Evolutionary conservation across 1,284 basidiomycete genomes (phyloP).

Genomic region (Paramarasmius palmivorus): DNA sequence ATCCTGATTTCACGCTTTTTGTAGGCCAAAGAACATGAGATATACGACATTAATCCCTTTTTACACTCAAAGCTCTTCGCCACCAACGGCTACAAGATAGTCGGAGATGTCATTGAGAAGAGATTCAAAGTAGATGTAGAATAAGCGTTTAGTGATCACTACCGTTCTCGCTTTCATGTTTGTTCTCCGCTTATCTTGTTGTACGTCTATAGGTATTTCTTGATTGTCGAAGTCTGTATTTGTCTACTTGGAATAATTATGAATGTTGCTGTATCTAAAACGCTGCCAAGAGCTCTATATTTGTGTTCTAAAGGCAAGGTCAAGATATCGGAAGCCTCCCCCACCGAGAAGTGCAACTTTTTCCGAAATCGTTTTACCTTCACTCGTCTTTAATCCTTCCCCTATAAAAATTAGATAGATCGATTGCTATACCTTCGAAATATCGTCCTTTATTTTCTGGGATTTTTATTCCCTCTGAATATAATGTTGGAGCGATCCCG

Average conservation of each 20-base stretch:
- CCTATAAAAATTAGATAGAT: no score
- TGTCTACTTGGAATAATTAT: neutral
- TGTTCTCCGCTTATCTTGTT: slow-evolving; percentile 3
- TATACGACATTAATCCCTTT: slow-evolving; percentile 89
- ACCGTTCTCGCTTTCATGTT: slow-evolving; percentile 6
- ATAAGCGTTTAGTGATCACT: neutral
- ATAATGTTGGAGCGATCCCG: no score
- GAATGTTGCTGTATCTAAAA: no score
- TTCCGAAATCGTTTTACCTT: no score
- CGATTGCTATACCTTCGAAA: no score
- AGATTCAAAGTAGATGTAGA: slow-evolving; percentile 47
- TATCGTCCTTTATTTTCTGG: no score
- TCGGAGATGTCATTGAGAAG: slow-evolving; percentile 69
- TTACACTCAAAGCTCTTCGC: slow-evolving; percentile 81
- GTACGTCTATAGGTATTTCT: slow-evolving; percentile 3
- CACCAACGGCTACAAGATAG: slow-evolving; percentile 87
- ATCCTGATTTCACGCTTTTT: slow-evolving; percentile 7
- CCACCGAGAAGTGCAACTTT: no score
- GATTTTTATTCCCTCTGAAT: no score
- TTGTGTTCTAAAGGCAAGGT: no score
- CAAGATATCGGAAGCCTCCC: no score
- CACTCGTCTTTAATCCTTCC: no score
- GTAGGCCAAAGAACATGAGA: slow-evolving; percentile 92
- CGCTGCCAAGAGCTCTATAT: no score
- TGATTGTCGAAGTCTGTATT: neutral